These are phyloP conservation scores for Rhynchospora breviuscula DNA, from an alignment of 176 grass and related monocot species.

Conservation along the genomic window DNA sequence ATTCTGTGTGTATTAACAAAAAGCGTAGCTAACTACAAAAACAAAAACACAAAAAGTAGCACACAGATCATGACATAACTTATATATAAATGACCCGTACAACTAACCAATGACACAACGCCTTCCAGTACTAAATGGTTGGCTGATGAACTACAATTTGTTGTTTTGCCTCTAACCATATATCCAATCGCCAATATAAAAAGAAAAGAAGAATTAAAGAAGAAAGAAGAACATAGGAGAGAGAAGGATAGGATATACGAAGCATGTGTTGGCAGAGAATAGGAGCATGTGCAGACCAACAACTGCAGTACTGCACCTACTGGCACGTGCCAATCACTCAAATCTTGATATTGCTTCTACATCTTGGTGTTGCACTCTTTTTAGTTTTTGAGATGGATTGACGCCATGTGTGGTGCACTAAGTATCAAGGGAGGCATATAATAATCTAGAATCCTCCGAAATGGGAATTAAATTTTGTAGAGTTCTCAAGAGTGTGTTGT, in stretches of 20 bases:
- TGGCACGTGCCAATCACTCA: constrained; percentile 24
- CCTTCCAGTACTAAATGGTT: not conserved
- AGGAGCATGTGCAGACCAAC: constrained; percentile 18
- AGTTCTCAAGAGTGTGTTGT: too few species aligned
- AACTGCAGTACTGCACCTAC: constrained; percentile 5
- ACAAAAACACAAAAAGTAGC: not conserved
- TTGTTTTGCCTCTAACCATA: constrained; percentile 3
- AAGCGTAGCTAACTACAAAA: not conserved
- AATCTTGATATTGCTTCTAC: not conserved
- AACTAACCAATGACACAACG: not conserved
- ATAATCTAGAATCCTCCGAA: not conserved
- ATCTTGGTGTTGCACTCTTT: not conserved
- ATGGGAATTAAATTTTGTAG: too few species aligned
- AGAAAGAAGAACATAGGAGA: not conserved
- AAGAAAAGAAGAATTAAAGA: not conserved
- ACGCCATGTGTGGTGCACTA: not conserved
- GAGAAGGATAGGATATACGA: not conserved
- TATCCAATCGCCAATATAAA: not conserved
- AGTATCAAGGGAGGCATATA: not conserved
- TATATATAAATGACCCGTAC: not conserved
- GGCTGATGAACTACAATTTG: constrained; percentile 1
- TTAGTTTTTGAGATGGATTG: not conserved
- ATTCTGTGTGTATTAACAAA: not conserved
- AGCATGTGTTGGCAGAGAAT: constrained; percentile 2
- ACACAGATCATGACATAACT: not conserved